Evolutionary conservation across 2,329 filamentous ascomycete species (phyloP).

Genomic region (Eutypella sp.): DNA sequence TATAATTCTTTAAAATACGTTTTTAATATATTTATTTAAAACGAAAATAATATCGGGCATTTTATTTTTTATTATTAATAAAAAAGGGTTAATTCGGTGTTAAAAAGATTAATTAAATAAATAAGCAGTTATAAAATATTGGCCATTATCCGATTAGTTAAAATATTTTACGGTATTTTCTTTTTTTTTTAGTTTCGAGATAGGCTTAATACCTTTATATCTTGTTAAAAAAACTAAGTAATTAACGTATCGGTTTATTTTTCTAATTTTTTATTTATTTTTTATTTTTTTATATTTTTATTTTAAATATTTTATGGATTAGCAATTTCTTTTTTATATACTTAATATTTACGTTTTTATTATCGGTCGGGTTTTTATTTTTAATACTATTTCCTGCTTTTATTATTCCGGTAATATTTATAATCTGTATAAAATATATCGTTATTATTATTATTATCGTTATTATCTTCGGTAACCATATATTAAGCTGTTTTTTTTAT

Average conservation of each 20-base stretch:
- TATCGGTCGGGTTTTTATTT: not conserved
- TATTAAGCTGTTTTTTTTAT: not conserved
- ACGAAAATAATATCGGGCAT: too few species aligned
- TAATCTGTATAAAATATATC: not conserved
- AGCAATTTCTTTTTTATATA: slow-evolving; percentile 3
- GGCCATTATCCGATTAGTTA: not conserved
- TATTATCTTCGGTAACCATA: not conserved
- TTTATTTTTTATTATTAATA: not conserved
- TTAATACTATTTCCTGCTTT: not conserved
- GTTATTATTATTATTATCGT: not conserved
- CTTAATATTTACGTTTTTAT: not conserved
- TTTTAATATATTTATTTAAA: not conserved
- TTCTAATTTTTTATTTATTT: too few species aligned
- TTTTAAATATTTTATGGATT: slow-evolving; percentile 1
- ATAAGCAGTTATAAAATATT: not conserved
- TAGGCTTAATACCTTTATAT: slow-evolving; percentile 1
- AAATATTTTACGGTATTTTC: not conserved
- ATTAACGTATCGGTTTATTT: too few species aligned
- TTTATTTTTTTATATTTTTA: not conserved
- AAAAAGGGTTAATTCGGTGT: not conserved
- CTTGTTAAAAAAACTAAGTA: not conserved
- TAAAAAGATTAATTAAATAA: not conserved
- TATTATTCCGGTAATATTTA: slow-evolving; percentile 1
- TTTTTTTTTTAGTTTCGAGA: not conserved
- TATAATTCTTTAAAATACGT: slow-evolving; percentile 2